Conservation (phyloP, 139 green algal genomes). For the Chloropicon primus region DNA sequence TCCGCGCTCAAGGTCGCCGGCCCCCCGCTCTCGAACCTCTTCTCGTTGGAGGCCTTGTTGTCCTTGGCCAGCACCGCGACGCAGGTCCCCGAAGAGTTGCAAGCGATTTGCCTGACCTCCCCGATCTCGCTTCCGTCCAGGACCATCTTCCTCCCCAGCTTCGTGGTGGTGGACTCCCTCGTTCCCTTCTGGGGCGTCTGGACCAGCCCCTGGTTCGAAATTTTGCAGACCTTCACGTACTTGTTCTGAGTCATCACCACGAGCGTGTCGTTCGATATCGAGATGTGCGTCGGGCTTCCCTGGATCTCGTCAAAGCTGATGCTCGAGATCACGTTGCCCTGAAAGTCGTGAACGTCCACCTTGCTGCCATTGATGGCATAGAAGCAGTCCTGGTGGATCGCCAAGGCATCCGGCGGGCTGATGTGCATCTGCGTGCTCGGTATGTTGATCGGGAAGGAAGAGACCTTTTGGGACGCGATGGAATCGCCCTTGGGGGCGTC, state of each 20-base stretch:
- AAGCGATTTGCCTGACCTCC: constrained; percentile 21
- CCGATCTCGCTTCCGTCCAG: background rate
- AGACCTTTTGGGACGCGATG: constrained; percentile 15
- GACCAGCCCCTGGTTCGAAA: constrained; percentile 3
- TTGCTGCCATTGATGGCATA: constrained; percentile 25
- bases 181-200: constrained; percentile 13
- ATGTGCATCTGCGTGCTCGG: background rate
- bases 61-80: background rate
- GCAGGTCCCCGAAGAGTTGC: constrained; percentile 37
- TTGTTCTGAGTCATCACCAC: constrained; percentile 22
- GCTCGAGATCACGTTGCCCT: constrained; percentile 43
- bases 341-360: constrained; percentile 40
- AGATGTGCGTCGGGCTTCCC: constrained; percentile 24
- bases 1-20: constrained; percentile 1
- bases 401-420: constrained; percentile 20
- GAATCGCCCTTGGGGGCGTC: background rate
- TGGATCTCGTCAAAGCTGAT: constrained; percentile 32
- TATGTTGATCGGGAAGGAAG: background rate
- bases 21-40: background rate
- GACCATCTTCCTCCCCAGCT: constrained; percentile 5
- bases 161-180: constrained; percentile 44
- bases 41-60: background rate
- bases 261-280: constrained; percentile 31
- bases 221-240: constrained; percentile 34
- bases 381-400: constrained; percentile 37